Evolutionary conservation across 768 basidiomycete genomes (phyloP), one percentile per base, ranked within the genome.

Genomic region (Trametes cinnabarina): DNA sequence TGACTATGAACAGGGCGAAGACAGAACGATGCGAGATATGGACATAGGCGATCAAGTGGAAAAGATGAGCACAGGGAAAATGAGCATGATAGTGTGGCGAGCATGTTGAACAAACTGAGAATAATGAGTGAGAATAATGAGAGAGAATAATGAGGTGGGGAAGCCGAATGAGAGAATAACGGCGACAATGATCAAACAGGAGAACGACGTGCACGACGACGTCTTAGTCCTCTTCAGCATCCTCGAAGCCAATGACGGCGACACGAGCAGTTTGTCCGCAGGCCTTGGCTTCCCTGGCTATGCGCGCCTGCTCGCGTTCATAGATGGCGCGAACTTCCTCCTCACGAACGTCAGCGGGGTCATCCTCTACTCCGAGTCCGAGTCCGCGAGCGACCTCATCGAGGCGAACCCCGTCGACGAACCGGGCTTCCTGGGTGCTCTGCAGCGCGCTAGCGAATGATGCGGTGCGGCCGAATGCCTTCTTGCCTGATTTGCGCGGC

Each of bases 341-440:
- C 54, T 77, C 78, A 47, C 71, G 73, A 19, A 77, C 69, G 50
- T 83, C 79, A 2, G 67, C 68, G 0, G 68, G 64, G 1, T 42
- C 66, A 39, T 61, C 68, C 6, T 44, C 58, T 1, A 65, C 63
- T 22, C 66, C 64, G 20, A 86, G 74, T 11, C 88, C 89, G 35
- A 92, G 68, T 0, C 88, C 89, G 41, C 87, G 81, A n/a, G 86
- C 71, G 5, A 90, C 77, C 63, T 92, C 90, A 30, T 88, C 87
- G 3, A 73, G 72, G 66, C 87, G 81, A 26, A 90, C 76, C 23
- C 84, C 84, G n/a, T 83, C 78, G 3, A 78, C 81, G 34, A 91
- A 74, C 47, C 73, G 76, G 20, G 88, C 79, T 47, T 85, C 82
- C 42, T 65, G 71, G 17, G 71, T 65, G 53, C 50, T 23, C 58